Conservation (phyloP, 495 filamentous ascomycete species). For the Letharia lupina region DNA sequence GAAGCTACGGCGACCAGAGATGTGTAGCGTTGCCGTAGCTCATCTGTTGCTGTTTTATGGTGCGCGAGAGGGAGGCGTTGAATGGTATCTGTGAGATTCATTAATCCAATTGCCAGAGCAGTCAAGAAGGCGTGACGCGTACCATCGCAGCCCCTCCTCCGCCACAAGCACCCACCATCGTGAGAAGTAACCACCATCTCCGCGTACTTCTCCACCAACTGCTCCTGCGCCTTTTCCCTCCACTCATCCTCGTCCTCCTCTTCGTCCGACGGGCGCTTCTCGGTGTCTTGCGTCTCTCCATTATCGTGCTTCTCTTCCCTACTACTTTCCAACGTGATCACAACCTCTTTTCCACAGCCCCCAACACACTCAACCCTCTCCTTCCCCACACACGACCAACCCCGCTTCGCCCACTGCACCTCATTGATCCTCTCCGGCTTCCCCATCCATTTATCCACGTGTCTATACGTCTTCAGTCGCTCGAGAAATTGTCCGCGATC, state of each 20-base stretch:
- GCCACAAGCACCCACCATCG: slow-evolving; percentile 79
- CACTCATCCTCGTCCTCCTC: slow-evolving; percentile 21
- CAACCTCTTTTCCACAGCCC: slow-evolving; percentile 71
- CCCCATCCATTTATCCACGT: slow-evolving; percentile 75
- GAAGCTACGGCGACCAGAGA: slow-evolving; percentile 40
- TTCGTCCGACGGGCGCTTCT: slow-evolving; percentile 1
- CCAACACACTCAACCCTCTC: slow-evolving; percentile 74
- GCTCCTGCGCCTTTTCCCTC: slow-evolving; percentile 40
- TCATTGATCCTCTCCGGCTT: slow-evolving; percentile 79
- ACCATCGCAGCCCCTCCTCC: slow-evolving; percentile 77
- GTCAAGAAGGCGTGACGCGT: slow-evolving; percentile 19
- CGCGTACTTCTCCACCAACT: slow-evolving; percentile 68
- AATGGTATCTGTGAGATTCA: slow-evolving; percentile 36
- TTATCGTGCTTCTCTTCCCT: slow-evolving; percentile 9
- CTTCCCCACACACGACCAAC: slow-evolving; percentile 78
- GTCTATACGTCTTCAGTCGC: slow-evolving; percentile 77
- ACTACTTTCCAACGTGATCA: slow-evolving; percentile 63
- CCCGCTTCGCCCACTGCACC: slow-evolving; percentile 89
- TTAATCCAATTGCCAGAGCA: slow-evolving; percentile 3
- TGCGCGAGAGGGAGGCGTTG: slow-evolving; percentile 52
- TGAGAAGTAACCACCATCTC: slow-evolving; percentile 68
- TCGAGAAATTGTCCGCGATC: slow-evolving; percentile 75
- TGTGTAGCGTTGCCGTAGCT: slow-evolving; percentile 53
- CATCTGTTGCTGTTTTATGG: slow-evolving; percentile 45
- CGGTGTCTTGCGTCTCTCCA: slow-evolving; percentile 13